Evolutionary conservation across 805 yeast genomes (phyloP).

Genomic region (Candida nonsorbophila): DNA sequence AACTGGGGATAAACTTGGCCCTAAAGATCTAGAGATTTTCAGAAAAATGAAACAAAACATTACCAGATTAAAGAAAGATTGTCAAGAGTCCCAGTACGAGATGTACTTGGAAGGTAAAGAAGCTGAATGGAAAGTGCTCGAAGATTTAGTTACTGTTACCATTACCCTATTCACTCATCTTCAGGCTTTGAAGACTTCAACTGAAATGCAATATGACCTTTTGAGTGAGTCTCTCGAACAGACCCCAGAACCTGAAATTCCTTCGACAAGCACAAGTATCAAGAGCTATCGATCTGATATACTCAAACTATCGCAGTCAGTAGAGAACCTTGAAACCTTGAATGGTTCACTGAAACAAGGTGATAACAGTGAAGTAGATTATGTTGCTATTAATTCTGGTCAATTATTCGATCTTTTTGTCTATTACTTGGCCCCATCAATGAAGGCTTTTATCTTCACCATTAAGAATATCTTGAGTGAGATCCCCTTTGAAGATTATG

Average conservation of each 20-base stretch:
- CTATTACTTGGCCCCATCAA: slow-evolving; percentile 65
- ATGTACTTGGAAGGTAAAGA: slow-evolving; percentile 51
- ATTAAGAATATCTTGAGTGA: slow-evolving; percentile 56
- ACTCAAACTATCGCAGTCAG: slow-evolving; percentile 17
- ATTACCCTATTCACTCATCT: slow-evolving; percentile 49
- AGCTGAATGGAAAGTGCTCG: slow-evolving; percentile 42
- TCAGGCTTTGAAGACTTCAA: slow-evolving; percentile 64
- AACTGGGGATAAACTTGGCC: slow-evolving; percentile 40
- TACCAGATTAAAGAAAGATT: slow-evolving; percentile 27
- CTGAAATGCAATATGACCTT: slow-evolving; percentile 60
- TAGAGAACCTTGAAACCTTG: slow-evolving; percentile 23
- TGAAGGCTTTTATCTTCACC: slow-evolving; percentile 60
- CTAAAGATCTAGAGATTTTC: slow-evolving; percentile 31
- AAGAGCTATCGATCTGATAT: slow-evolving; percentile 15
- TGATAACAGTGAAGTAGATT: slow-evolving; percentile 12
- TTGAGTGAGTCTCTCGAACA: slow-evolving; percentile 23
- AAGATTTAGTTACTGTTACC: slow-evolving; percentile 46
- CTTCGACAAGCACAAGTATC: slow-evolving; percentile 16
- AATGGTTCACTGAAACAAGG: slow-evolving; percentile 11
- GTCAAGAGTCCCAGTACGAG: slow-evolving; percentile 64
- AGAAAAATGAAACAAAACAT: slow-evolving; percentile 37
- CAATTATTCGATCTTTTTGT: slow-evolving; percentile 65
- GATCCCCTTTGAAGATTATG: slow-evolving; percentile 46
- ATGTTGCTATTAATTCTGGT: slow-evolving; percentile 20
- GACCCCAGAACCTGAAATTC: not conserved